Base-by-base conservation (phyloP, 345 rosid species). In the Geranium rotundifolium region DNA sequence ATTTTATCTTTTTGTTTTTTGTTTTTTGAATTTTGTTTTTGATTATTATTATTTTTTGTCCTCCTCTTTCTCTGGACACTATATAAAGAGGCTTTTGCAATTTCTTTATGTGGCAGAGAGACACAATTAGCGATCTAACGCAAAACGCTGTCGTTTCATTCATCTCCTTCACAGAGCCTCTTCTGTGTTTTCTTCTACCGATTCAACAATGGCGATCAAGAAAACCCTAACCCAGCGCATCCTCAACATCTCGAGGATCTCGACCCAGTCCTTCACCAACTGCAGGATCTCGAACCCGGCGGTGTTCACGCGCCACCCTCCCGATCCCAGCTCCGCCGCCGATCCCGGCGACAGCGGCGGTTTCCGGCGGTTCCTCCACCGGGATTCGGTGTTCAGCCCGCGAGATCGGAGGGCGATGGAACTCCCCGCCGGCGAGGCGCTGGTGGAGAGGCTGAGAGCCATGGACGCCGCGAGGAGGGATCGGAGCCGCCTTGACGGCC, bases 301-400 rank as follows among this genome's bases (percentile, higher is more conserved):
- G 10, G 70, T 71, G 61, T 75, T 57, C 41, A 57, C 61, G 62
- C 83, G 84, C 19, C 57, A 65, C 68, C 66, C 71, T 12, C 69
- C 58, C 12, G 66, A 57, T 46, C 69, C 77, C 37, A 66, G 73
- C 37, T 70, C 37, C 37, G 37, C 37, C 37, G 37, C 37, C 7
- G 89, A 86, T 58, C 86, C 88, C 5, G 89, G 96, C 73, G 95
- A 86, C 55, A 68, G 69, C 0, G 83, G 85, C 13, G 59, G 78
- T 0, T 84, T 84, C 79, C 82, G 87, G 65, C 74, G 95, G 19
- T 82, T 84, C 70, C 84, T 88, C 50, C 97, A 90, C 74, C 72
- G 76, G 71, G 63, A 73, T 46, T 81, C 90, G 0, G 56, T 72
- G 56, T 68, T 76, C 63, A 63, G 58, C 60, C 52, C 60, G 7